phyloP scores from a whole-genome alignment of 2,329 filamentous ascomycete species.

The Mycocentrospora acerina region DNA sequence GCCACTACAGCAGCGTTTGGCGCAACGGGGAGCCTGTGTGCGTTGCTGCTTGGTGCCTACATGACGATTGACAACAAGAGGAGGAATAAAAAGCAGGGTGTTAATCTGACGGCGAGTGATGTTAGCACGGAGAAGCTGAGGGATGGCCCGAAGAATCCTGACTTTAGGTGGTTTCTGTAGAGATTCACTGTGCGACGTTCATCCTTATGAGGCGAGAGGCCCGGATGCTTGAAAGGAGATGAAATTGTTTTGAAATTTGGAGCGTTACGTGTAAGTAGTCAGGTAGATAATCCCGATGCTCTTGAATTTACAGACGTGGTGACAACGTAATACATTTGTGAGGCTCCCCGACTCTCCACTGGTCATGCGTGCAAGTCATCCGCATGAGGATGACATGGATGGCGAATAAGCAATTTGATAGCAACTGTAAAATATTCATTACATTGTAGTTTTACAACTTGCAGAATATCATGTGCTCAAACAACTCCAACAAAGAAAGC shows the following conservation, averaged over 20 bases:
- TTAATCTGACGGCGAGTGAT: conserved; percentile 55
- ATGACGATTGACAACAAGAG: conserved; percentile 67
- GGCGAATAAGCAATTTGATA: background rate
- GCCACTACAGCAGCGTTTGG: conserved; percentile 67
- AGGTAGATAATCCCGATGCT: too few relatives aligned
- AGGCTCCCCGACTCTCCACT: background rate
- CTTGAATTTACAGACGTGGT: too few relatives aligned
- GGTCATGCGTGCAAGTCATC: conserved; percentile 11
- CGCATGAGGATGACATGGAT: conserved; percentile 6
- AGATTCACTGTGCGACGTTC: too few relatives aligned
- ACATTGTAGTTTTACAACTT: background rate
- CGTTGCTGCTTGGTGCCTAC: conserved; percentile 59
- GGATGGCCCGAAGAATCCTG: conserved; percentile 46
- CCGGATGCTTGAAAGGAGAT: too few relatives aligned
- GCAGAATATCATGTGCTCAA: background rate
- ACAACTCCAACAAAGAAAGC: background rate
- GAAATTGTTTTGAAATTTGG: too few relatives aligned
- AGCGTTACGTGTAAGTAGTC: too few relatives aligned
- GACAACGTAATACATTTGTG: too few relatives aligned
- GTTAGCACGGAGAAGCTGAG: conserved; percentile 49
- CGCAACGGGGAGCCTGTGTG: conserved; percentile 58
- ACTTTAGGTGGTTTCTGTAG: conserved; percentile 50
- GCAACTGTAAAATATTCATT: too few relatives aligned
- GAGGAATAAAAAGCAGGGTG: conserved; percentile 59
- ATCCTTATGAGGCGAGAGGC: too few relatives aligned